Evolutionary conservation across 805 yeast species (phyloP), one percentile per base, ranked within the genome.

Genomic region (Teunomyces aglyptinius): DNA sequence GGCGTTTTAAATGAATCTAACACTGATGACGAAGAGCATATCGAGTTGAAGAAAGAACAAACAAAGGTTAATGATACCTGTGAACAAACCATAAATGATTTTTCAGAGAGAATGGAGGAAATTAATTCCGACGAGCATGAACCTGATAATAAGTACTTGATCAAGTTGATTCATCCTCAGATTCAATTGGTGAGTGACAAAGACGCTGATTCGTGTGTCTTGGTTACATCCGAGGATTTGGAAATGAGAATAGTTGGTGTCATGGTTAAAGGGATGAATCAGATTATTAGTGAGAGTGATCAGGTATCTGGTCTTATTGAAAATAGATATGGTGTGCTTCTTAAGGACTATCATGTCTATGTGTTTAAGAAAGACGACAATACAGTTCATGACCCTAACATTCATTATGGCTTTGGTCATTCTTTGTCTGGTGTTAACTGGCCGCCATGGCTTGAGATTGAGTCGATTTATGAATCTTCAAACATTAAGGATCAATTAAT

Each of bases 371-470:
- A 73, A 42, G 66, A 58, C 11, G 62, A 63, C 13, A 50, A 53
- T 22, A 50, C 59, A 6, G 49, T 57, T 4, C 45, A 55, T 1
- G 56, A 51, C n/a, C 51, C 56, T 4, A 47, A 46, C 15, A 36
- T 49, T 4, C 51, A 47, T 31, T 54, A 54, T 39, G 56, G 55
- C 5, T 43, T 43, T 2, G 38, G 36, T 6, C 47, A 45, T 19
- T 38, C 41, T 16, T 22, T 19, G 1, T 77, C 85, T 1, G 63
- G 57, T 6, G 56, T 64, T 6, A 67, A 70, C 16, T 91, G 97
- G 97, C 97, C 97, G 2, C 95, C 96, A 0, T 91, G 96, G 89
- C 63, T 90, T 20, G 89, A 90, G 2, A 60, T 78, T 39, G 96
- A 89, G 57, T 71, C 83, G 16, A 81, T 87, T 51, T 52, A 52